Evolutionary conservation across 768 basidiomycete genomes (phyloP), one percentile per base, ranked within the genome.

Genomic region (Chalciporus pseudorubinellus): DNA sequence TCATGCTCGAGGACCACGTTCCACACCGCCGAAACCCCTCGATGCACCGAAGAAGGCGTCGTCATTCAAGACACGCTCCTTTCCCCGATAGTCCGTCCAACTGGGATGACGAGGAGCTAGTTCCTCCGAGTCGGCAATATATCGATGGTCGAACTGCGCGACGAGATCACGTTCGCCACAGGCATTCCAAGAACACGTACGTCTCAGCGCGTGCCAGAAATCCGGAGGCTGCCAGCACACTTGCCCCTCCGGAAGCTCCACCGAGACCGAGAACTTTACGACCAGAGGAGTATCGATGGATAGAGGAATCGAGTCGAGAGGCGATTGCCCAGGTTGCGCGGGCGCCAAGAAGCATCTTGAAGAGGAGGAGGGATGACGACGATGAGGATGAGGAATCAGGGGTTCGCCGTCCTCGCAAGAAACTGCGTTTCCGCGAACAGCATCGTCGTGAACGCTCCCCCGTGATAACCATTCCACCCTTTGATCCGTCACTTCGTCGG

Each of bases 271-370:
- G 52, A 39, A 50, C 51, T 42, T 53, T 68, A 19, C 56, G 50
- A 24, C 50, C 53, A 7, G 61, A 59, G 39, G 69, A 68, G 44
- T 68, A 48, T 51, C 42, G 53, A 36, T 53, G 41, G 33, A 58
- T 68, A 53, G 53, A 65, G 21, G 59, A 68, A 39, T 50, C 49
- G 3, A 61, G 59, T 22, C 65, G 58, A 19, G 64, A 68, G 58
- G 69, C 67, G n/a, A 56, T 70, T 48, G 6, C 53, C 13, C 55
- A 63, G 2, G 63, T 43, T 39, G 50, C 59, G 28, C 44, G 55
- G 28, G 56, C 56, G 4, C 69, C 68, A 42, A 57, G 56, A 36
- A 63, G 65, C 6, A 64, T 69, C 20, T 44, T 69, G 46, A 69
- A 69, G 50, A 57, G 68, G 50, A 46, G 46, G 46, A 55, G 69